Conservation (phyloP, 2,329 filamentous ascomycete genomes). For the Penicillium hesseltinei region DNA sequence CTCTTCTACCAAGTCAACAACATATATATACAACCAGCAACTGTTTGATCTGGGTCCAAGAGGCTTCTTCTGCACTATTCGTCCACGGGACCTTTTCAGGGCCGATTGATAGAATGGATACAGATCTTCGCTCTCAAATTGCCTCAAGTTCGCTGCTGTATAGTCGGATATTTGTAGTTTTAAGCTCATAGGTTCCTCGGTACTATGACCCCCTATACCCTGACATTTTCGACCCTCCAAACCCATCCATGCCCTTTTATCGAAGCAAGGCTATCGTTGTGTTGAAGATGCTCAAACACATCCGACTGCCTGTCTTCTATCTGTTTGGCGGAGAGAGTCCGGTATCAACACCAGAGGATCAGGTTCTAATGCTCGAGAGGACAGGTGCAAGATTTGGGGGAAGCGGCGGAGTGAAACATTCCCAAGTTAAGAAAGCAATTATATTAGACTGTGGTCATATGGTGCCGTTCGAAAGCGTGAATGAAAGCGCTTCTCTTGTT, state of each 20-base stretch:
- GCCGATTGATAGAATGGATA: too few relatives aligned
- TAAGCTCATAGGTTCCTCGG: too few relatives aligned
- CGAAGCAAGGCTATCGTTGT: conserved; percentile 3
- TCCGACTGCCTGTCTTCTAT: conserved; percentile 24
- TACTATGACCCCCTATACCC: conserved; percentile 3
- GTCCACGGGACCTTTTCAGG: too few relatives aligned
- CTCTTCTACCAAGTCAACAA: too few relatives aligned
- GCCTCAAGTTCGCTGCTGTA: too few relatives aligned
- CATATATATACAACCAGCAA: too few relatives aligned
- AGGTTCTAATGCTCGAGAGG: conserved; percentile 13
- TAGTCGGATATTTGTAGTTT: too few relatives aligned
- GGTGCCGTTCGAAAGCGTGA: not conserved
- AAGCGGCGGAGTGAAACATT: conserved; percentile 18
- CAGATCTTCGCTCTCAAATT: too few relatives aligned
- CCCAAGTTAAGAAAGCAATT: not conserved
- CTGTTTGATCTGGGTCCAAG: too few relatives aligned
- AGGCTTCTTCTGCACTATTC: too few relatives aligned
- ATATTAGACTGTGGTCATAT: not conserved
- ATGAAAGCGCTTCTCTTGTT: not conserved
- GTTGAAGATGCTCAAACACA: conserved; percentile 5
- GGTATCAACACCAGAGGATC: conserved; percentile 6
- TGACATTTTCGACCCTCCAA: conserved; percentile 4
- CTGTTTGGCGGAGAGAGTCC: conserved; percentile 17
- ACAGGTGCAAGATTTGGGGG: conserved; percentile 25
- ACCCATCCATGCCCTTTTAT: conserved; percentile 3